These are phyloP conservation scores for Plasmopara muralis DNA, from an alignment of 352 stramenopile genomes.

Conservation along the genomic window DNA sequence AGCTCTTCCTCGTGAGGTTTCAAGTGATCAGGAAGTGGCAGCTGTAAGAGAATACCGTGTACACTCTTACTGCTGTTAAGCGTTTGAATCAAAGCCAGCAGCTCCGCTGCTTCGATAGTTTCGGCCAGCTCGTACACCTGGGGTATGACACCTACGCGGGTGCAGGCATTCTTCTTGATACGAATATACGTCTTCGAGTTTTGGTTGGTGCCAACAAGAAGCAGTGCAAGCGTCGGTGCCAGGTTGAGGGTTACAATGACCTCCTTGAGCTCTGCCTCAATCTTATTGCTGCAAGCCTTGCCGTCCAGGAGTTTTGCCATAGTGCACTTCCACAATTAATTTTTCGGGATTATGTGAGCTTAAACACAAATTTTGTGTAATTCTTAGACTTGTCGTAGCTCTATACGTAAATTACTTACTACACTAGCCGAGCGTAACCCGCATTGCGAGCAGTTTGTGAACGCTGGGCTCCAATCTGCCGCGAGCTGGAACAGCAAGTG, in stretches of 20 bases:
- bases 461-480: no score
- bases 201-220: constrained; percentile 90
- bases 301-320: constrained; percentile 61
- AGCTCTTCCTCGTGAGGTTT: constrained; percentile 82
- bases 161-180: constrained; percentile 98
- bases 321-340: neutral
- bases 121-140: constrained; percentile 66
- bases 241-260: constrained; percentile 42
- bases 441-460: no score
- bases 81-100: constrained; percentile 56
- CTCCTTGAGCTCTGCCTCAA: constrained; percentile 82
- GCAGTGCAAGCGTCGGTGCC: constrained; percentile 88
- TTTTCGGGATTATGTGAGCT: no score
- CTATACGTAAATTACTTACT: no score
- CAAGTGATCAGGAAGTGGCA: constrained; percentile 57
- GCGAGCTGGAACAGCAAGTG: no score
- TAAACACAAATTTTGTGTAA: no score
- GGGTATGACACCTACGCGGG: constrained; percentile 87
- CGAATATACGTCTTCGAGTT: constrained; percentile 96
- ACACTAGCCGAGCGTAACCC: no score
- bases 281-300: constrained; percentile 78
- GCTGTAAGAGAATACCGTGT: constrained; percentile 95
- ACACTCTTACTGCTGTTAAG: constrained; percentile 86
- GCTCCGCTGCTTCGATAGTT: constrained; percentile 35
- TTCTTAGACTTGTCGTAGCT: no score